Conservation (phyloP, 2,329 filamentous ascomycete species). For the Tolypocladium cylindrosporum region DNA sequence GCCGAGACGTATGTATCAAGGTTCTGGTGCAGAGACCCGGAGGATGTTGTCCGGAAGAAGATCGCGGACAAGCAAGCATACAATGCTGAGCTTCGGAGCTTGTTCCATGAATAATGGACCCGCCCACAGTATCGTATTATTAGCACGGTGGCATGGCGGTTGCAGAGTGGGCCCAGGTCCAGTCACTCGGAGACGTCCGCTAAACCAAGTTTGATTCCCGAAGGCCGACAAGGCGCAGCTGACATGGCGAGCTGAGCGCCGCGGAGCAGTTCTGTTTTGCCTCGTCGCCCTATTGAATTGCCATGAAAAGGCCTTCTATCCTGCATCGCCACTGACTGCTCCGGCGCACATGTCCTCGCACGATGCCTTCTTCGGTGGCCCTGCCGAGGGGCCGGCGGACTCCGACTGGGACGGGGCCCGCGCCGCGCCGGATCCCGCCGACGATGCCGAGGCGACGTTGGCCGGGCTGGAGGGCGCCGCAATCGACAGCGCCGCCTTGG, state of each 20-base stretch:
- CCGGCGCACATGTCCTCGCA: slow-evolving; percentile 3
- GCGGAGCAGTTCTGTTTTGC: neutral
- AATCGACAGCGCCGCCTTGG: neutral
- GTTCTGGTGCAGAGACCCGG: too few species aligned
- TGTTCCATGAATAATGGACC: too few species aligned
- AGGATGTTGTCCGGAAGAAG: too few species aligned
- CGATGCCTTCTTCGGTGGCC: slow-evolving; percentile 2
- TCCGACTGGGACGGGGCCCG: neutral
- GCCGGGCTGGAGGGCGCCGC: neutral
- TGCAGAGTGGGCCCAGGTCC: too few species aligned
- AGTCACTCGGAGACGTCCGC: neutral
- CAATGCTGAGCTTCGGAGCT: too few species aligned
- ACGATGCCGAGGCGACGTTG: neutral
- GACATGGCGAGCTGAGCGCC: neutral
- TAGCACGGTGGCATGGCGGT: too few species aligned
- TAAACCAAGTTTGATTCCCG: neutral
- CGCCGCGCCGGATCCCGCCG: neutral
- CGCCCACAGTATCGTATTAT: too few species aligned
- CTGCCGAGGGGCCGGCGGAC: neutral
- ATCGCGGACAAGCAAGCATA: too few species aligned
- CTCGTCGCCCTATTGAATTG: neutral
- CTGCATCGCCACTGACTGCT: neutral
- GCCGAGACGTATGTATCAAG: too few species aligned
- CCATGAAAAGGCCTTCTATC: neutral
- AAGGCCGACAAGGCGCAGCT: neutral